These are phyloP conservation scores for Lichtheimia ramosa DNA, from an alignment of 371 early-diverging fungal genomes.

Conservation along the genomic window DNA sequence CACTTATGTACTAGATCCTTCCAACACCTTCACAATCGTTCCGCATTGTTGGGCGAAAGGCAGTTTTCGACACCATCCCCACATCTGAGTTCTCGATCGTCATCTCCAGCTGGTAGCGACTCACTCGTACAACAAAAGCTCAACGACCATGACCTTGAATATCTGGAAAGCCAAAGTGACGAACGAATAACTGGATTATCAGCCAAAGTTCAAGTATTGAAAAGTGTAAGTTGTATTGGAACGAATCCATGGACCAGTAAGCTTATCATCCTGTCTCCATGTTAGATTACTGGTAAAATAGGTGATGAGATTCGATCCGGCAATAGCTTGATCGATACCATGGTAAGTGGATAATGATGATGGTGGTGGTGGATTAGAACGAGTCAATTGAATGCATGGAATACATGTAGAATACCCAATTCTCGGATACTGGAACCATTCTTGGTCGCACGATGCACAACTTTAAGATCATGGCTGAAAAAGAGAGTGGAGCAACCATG, in stretches of 20 bases:
- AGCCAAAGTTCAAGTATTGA: conserved; percentile 47
- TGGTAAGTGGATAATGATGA: conserved; percentile 26
- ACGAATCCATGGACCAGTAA: not conserved
- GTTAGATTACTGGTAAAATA: conserved; percentile 51
- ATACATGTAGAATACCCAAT: conserved; percentile 46
- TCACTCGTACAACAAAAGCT: conserved; percentile 28
- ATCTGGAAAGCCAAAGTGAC: conserved; percentile 51
- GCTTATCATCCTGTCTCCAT: not conserved
- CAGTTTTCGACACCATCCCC: conserved; percentile 27
- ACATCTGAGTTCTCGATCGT: conserved; percentile 13
- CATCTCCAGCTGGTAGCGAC: conserved; percentile 15
- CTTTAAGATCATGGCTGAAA: conserved; percentile 51
- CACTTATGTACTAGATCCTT: conserved; percentile 26
- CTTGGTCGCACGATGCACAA: conserved; percentile 51
- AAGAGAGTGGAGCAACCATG: conserved; percentile 48
- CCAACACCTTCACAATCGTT: conserved; percentile 50
- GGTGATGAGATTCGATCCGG: conserved; percentile 51
- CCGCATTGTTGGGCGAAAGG: conserved; percentile 33
- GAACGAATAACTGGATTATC: conserved; percentile 47
- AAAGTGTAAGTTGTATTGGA: conserved; percentile 29
- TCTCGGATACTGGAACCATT: conserved; percentile 41
- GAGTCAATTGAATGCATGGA: not conserved
- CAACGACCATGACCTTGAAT: conserved; percentile 49
- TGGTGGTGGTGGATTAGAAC: not conserved
- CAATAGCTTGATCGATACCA: conserved; percentile 44